Conservation (phyloP, 2,329 filamentous ascomycete genomes). For the Didymella arachidicola region DNA sequence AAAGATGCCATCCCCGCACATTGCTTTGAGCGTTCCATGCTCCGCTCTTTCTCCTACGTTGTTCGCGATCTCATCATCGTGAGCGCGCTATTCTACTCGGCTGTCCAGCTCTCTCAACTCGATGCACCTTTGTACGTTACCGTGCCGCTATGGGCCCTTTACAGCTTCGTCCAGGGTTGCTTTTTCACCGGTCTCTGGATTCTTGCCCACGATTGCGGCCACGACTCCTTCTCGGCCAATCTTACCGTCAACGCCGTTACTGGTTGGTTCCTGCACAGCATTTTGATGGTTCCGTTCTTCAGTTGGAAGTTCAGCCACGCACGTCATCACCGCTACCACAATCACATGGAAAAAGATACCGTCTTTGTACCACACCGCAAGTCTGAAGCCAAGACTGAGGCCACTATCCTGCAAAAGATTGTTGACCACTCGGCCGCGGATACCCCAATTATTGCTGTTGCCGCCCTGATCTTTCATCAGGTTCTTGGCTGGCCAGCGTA, state of each 20-base stretch:
- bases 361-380: slow-evolving; percentile 48
- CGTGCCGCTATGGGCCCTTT: slow-evolving; percentile 59
- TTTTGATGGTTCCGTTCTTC: slow-evolving; percentile 74
- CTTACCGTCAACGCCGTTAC: slow-evolving; percentile 65
- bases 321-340: slow-evolving; percentile 73
- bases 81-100: slow-evolving; percentile 28
- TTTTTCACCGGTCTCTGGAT: slow-evolving; percentile 72
- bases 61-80: slow-evolving; percentile 35
- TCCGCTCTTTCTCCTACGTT: slow-evolving; percentile 35
- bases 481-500: slow-evolving; percentile 71
- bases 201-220: slow-evolving; percentile 74
- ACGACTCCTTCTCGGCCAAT: slow-evolving; percentile 70
- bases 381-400: slow-evolving; percentile 17
- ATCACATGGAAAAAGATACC: slow-evolving; percentile 71
- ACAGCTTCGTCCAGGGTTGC: slow-evolving; percentile 71
- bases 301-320: slow-evolving; percentile 76
- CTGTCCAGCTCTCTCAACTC: slow-evolving; percentile 21
- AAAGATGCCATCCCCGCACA: slow-evolving; percentile 35
- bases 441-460: slow-evolving; percentile 64
- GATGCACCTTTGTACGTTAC: slow-evolving; percentile 27
- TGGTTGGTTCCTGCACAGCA: slow-evolving; percentile 71
- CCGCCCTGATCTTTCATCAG: slow-evolving; percentile 68
- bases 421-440: slow-evolving; percentile 62
- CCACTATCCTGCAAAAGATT: slow-evolving; percentile 25
- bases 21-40: slow-evolving; percentile 37